Conservation (phyloP, 2,329 filamentous ascomycete genomes). For the Colletotrichum cordylinicola region DNA sequence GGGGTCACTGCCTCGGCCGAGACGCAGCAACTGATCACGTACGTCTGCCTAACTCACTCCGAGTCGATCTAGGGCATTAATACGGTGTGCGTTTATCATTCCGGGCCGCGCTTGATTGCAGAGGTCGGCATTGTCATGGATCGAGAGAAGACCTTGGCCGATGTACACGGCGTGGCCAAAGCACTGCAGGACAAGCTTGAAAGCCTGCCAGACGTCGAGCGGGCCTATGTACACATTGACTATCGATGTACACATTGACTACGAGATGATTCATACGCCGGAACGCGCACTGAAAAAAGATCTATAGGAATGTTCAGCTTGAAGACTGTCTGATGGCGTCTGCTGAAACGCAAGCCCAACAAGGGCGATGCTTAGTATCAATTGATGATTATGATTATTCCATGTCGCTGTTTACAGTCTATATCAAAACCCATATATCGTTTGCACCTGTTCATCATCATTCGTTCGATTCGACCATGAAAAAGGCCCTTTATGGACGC, state of each 20-base stretch:
- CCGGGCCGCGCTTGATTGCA: conserved; percentile 85
- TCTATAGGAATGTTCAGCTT: conserved; percentile 38
- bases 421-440: not conserved
- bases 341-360: not conserved
- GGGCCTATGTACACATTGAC: conserved; percentile 96
- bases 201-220: conserved; percentile 87
- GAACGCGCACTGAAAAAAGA: conserved; percentile 75
- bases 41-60: conserved; percentile 95
- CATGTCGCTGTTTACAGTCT: not conserved
- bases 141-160: conserved; percentile 70
- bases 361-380: not conserved
- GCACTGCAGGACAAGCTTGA: conserved; percentile 94
- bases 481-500: not conserved
- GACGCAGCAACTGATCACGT: conserved; percentile 92
- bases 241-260: conserved; percentile 99
- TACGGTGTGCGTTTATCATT: conserved; percentile 93
- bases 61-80: conserved; percentile 83
- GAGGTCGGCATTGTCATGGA: conserved; percentile 98
- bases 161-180: conserved; percentile 92
- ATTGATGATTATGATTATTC: not conserved
- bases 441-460: not conserved
- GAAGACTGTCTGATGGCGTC: not conserved
- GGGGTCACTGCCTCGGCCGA: conserved; percentile 86
- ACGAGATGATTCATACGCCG: conserved; percentile 93
- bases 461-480: not conserved